Percentiles rank a stretch among this genome's conserved stretches.
phyloP scores from a whole-genome alignment of 2,329 filamentous ascomycete genomes.

The Aspergillus japonicus region DNA sequence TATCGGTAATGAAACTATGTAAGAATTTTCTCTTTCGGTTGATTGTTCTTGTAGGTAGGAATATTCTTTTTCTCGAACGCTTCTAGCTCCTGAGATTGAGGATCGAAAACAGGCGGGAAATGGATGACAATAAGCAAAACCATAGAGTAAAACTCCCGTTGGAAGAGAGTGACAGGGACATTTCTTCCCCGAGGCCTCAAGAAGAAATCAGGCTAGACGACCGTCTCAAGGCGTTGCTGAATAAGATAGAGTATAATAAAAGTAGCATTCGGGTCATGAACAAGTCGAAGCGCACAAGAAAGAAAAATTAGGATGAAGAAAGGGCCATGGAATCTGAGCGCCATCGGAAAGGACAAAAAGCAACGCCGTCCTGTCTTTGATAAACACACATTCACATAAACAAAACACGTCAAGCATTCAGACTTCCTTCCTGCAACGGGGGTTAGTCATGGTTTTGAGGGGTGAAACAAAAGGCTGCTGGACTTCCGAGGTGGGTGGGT shows the following conservation, averaged over 20 bases:
- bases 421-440: constrained; percentile 28
- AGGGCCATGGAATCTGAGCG: neutral
- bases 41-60: no score
- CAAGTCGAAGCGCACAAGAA: neutral
- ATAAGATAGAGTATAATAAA: neutral
- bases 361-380: neutral
- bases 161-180: no score
- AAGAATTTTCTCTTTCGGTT: no score
- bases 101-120: no score
- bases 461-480: neutral
- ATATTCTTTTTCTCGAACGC: no score
- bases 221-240: neutral
- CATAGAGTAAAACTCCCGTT: no score
- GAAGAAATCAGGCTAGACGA: neutral
- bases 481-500: neutral
- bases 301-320: neutral
- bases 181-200: neutral
- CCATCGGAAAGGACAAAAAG: neutral
- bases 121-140: no score
- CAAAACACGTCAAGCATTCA: constrained; percentile 10
- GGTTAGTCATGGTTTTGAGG: constrained; percentile 15
- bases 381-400: neutral
- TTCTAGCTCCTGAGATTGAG: no score
- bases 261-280: neutral
- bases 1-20: no score